Evolutionary conservation across 331 rosid species (phyloP), one percentile per base, ranked within the genome.

Genomic region (Erythrophleum ivorense): DNA sequence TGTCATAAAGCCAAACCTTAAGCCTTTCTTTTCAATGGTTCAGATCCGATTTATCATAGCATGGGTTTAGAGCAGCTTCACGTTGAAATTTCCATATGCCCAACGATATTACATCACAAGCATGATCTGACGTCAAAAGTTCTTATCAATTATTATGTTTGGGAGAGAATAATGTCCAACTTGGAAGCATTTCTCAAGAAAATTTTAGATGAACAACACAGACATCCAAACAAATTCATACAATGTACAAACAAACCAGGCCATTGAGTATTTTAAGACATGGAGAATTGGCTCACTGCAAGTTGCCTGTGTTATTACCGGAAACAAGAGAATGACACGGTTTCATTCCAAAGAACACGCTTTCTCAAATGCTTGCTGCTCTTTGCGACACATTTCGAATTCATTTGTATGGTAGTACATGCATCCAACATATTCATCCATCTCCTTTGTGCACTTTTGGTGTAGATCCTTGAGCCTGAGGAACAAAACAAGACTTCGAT

Each of bases 371-470:
- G 84, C 91, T 83, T 91, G 76, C 87, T 95, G 98, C 96, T 93
- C 93, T 90, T 91, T 93, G 89, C 97, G 99, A 81, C 99, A 95
- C 52, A 94, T 82, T 80, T 96, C 99, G 34, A 94, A 96, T 82
- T 96, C 99, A 46, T 94, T 94, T 36, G 98, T 96, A 65, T 91
- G 85, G 88, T 96, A 93, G 87, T 96, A 96, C 98, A 96, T 88
- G 94, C 99, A 96, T 45, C 98, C 98, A 4, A 90, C 99, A 36
- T 94, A 96, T 0, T 64, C 91, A 74, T 94, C 97, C 99, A 96
- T 94, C 94, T 96, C 98, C 63, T 89, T 94, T 0, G 99, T 94
- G 92, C 99, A 96, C 81, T 85, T 90, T 63, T 88, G 97, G 79
- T 90, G 99, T 60, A 94, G 88, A 91, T 96, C 99, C 91, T 75